Conservation (phyloP, 2,329 filamentous ascomycete species). For the Emmonsia crescens region DNA sequence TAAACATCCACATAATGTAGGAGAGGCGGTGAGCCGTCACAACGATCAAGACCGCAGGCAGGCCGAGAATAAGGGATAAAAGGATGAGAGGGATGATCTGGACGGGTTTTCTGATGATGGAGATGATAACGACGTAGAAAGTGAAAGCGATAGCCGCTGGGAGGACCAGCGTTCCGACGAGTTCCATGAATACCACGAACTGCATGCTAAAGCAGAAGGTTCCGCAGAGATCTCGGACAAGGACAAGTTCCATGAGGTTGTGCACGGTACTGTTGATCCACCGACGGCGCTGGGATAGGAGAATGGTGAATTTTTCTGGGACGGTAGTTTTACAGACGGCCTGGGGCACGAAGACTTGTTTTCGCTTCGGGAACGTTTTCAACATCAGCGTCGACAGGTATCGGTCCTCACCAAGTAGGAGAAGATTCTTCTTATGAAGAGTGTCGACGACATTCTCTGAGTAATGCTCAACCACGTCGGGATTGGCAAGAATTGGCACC, state of each 20-base stretch:
- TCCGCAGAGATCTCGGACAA: constrained; percentile 91
- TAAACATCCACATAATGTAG: constrained; percentile 93
- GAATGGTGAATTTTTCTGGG: constrained; percentile 80
- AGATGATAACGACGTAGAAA: constrained; percentile 84
- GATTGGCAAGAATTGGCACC: constrained; percentile 97
- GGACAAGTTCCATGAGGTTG: constrained; percentile 93
- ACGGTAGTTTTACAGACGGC: constrained; percentile 98
- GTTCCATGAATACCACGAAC: constrained; percentile 91
- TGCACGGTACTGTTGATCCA: constrained; percentile 99
- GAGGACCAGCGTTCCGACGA: constrained; percentile 86
- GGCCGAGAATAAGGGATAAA: constrained; percentile 79
- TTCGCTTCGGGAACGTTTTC: constrained; percentile 96
- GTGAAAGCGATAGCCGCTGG: constrained; percentile 96
- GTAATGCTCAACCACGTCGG: constrained; percentile 97
- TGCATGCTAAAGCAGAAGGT: constrained; percentile 99
- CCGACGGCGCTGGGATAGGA: constrained; percentile 86
- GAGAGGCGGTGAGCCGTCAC: constrained; percentile 86
- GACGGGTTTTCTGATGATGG: constrained; percentile 63
- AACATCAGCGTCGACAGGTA: constrained; percentile 96
- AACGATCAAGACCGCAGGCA: constrained; percentile 83
- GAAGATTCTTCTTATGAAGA: constrained; percentile 91
- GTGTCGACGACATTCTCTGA: constrained; percentile 99
- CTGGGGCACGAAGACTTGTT: constrained; percentile 96
- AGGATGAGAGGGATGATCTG: constrained; percentile 87
- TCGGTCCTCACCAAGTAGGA: constrained; percentile 85